Evolutionary conservation across 805 yeast genomes (phyloP).

Genomic region (Hanseniaspora lachancei): DNA sequence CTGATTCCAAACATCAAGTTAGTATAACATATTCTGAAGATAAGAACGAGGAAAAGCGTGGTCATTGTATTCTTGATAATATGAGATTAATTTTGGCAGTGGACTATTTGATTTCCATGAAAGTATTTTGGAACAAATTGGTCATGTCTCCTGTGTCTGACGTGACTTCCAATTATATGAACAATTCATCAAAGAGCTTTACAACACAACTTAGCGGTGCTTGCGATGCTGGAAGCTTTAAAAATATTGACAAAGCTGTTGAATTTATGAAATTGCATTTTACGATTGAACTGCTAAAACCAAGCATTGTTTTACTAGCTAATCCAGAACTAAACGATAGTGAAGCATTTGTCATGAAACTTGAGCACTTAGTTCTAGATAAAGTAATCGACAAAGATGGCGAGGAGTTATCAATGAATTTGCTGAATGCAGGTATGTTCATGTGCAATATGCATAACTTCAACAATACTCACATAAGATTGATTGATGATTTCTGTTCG

Average conservation of each 20-base stretch:
- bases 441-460: slow-evolving; percentile 58
- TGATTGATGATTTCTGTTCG: slow-evolving; percentile 80
- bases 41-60: slow-evolving; percentile 41
- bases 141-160: background rate
- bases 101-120: slow-evolving; percentile 71
- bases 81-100: slow-evolving; percentile 48
- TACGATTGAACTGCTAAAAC: slow-evolving; percentile 57
- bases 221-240: background rate
- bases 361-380: slow-evolving; percentile 31
- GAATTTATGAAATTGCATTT: slow-evolving; percentile 27
- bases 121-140: slow-evolving; percentile 42
- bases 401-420: slow-evolving; percentile 50
- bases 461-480: slow-evolving; percentile 50
- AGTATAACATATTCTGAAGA: slow-evolving; percentile 41
- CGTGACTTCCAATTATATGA: background rate
- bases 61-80: slow-evolving; percentile 42
- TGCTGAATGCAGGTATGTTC: slow-evolving; percentile 76
- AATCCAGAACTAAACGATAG: slow-evolving; percentile 57
- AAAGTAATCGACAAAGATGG: slow-evolving; percentile 62
- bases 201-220: background rate
- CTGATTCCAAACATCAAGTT: slow-evolving; percentile 57
- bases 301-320: slow-evolving; percentile 68
- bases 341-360: slow-evolving; percentile 81
- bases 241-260: slow-evolving; percentile 12
- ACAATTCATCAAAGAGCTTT: background rate